Conservation (phyloP, 164 flowering plant genomes). For the Liquidambar formosana region DNA sequence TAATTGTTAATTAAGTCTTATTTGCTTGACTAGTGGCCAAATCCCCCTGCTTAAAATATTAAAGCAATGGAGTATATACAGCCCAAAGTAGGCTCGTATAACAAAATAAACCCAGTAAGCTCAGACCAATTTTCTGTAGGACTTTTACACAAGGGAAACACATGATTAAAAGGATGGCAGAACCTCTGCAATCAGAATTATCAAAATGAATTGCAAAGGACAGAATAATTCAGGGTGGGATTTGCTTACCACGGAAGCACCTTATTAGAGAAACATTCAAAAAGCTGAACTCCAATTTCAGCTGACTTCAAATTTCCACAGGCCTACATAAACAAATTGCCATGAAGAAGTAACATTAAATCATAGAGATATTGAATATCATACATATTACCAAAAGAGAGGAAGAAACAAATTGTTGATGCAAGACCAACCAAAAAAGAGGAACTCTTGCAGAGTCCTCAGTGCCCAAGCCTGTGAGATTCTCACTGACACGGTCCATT, state of each 20-base stretch:
- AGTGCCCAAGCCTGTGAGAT: too few relatives aligned
- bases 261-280: slow-evolving; percentile 61
- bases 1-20: too few relatives aligned
- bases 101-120: not conserved
- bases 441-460: too few relatives aligned
- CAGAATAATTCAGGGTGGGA: slow-evolving; percentile 1
- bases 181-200: not conserved
- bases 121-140: not conserved
- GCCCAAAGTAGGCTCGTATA: not conserved
- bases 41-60: too few relatives aligned
- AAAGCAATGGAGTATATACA: not conserved
- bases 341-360: not conserved
- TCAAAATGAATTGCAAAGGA: not conserved
- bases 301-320: slow-evolving; percentile 44
- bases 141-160: not conserved
- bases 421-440: not conserved
- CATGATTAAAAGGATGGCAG: not conserved
- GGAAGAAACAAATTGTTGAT: too few relatives aligned
- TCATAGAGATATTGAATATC: not conserved
- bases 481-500: not conserved
- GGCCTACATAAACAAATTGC: slow-evolving; percentile 40
- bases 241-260: slow-evolving; percentile 74
- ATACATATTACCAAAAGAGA: not conserved
- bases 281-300: slow-evolving; percentile 38
- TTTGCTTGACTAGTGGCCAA: too few relatives aligned